Evolutionary conservation across 495 filamentous ascomycete species (phyloP).

Genomic region (Penicillium antarcticum): DNA sequence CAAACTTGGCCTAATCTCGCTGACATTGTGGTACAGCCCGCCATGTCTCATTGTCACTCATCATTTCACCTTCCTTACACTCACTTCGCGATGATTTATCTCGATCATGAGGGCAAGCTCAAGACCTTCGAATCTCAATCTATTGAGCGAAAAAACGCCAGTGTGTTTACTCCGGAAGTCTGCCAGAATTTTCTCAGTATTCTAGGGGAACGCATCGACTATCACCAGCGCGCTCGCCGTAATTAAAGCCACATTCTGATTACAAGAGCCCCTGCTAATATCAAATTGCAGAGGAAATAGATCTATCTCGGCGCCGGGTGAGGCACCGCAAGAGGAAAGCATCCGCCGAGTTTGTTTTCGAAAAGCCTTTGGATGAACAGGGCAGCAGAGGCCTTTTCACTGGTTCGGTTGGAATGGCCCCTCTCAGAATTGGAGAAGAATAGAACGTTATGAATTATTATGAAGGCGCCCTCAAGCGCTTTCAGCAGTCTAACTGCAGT

Average conservation of each 20-base stretch:
- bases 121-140: conserved; percentile 32
- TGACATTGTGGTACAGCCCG: conserved; percentile 16
- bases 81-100: conserved; percentile 41
- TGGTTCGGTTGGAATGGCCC: conserved; percentile 24
- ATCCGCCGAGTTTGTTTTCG: conserved; percentile 7
- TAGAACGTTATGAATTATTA: conserved; percentile 36
- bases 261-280: neutral
- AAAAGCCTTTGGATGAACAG: conserved; percentile 18
- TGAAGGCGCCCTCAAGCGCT: conserved; percentile 51
- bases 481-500: conserved; percentile 69
- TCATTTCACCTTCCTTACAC: conserved; percentile 27
- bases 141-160: conserved; percentile 29
- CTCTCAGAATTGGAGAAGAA: conserved; percentile 33
- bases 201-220: conserved; percentile 27
- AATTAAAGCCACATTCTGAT: conserved; percentile 5
- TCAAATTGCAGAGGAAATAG: conserved; percentile 4
- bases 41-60: conserved; percentile 23
- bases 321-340: conserved; percentile 28
- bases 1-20: neutral
- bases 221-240: conserved; percentile 26
- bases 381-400: conserved; percentile 18
- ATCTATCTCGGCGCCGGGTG: conserved; percentile 22
- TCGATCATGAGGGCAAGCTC: conserved; percentile 35
- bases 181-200: conserved; percentile 35
- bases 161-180: conserved; percentile 35